Conservation (phyloP, 768 basidiomycete genomes). For the Suillus lakei region DNA sequence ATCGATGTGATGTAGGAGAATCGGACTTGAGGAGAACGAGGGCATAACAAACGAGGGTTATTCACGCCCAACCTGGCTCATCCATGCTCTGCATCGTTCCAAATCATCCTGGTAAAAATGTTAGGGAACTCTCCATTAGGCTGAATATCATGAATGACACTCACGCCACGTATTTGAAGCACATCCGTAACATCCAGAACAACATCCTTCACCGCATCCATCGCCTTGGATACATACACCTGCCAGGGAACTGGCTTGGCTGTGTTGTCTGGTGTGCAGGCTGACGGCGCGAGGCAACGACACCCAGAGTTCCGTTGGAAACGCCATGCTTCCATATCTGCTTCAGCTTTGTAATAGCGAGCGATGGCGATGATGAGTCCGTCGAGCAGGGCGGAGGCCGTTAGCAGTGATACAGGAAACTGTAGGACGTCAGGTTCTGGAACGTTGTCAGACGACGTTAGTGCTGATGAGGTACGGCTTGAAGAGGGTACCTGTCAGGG, state of each 20-base stretch:
- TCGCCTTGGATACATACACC: conserved; percentile 16
- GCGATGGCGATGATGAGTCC: conserved; percentile 45
- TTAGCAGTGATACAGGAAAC: conserved; percentile 58
- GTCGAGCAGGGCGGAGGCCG: conserved; percentile 54
- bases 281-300: background rate
- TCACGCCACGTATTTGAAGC: conserved; percentile 26
- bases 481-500: conserved; percentile 39
- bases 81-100: conserved; percentile 29
- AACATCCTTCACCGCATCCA: conserved; percentile 16
- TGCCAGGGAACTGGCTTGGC: conserved; percentile 17
- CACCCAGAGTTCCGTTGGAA: background rate
- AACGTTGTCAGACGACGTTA: background rate
- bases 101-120: conserved; percentile 24
- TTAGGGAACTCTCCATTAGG: background rate
- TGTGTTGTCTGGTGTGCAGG: background rate
- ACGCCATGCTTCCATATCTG: conserved; percentile 13
- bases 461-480: background rate
- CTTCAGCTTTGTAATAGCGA: conserved; percentile 39
- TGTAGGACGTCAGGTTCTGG: conserved; percentile 58
- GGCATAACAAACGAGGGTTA: conserved; percentile 9
- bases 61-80: conserved; percentile 16
- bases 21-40: background rate
- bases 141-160: background rate
- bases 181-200: conserved; percentile 30
- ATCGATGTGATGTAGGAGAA: background rate